Base-by-base conservation (phyloP, 257 asterid genomes). In the Solanum etuberosum region DNA sequence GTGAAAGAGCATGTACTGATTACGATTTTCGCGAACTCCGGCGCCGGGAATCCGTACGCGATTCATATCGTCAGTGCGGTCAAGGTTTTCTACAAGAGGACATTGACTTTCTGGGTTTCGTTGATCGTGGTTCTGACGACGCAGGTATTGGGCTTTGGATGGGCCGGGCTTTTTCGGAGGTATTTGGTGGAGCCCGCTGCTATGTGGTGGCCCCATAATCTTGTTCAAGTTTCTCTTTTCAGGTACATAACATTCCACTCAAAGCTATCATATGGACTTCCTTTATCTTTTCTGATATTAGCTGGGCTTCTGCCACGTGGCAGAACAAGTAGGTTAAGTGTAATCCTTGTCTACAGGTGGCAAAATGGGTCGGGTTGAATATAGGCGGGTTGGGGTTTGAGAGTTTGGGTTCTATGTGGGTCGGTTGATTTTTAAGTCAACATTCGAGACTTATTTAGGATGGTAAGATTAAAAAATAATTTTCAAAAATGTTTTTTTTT, bases 161-260 rank as follows among this genome's bases (percentile, higher is more conserved):
- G 87, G 87, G 83, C 87, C 20, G 87, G 87, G 48, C n/a, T 85
- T 70, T 85, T 85, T 35, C 46, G 87, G 68, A 42, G 4, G 83
- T 85, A 85, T 48, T 43, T 85, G 87, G 87, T 85, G 82, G 87
- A 85, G 83, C 87, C 87, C 4, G 87, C 87, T 23, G 83, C 87
- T 6, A 85, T 85, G 87, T 85, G 87, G 87, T 85, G 87, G 87
- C 87, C 87, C 38, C 87, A 85, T 1, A 85, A 85, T 34, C 83
- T 85, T 0, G 87, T 85, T 4, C 87, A 85, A 9, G 83, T 85
- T 18, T 85, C 87, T 43, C 48, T 85, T 21, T 85, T 85, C 70
- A 85, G 87, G 87, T 85, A 40, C 11, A 38, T 29, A 23, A 6
- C 2, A 5, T 2, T 80, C 67, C 40, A 80, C 84, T 25, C 5